A percentile compares a stretch with the other conserved stretches of the same genome.
Evolutionary conservation across 176 grass and related monocot genomes (phyloP).

Genomic region (Carex pumila): DNA sequence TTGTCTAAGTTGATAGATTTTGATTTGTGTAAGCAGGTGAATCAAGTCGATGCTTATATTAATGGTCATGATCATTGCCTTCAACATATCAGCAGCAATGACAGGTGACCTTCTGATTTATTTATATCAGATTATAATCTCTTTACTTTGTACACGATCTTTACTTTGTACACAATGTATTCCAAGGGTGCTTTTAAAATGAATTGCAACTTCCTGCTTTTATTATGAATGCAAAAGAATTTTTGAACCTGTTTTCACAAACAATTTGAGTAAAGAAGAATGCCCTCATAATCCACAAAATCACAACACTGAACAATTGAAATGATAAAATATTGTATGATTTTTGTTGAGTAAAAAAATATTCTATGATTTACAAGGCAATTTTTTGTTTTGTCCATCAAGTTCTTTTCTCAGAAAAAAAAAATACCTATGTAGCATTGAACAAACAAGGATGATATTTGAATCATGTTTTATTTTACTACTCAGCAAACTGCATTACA

Average conservation of each 20-base stretch:
- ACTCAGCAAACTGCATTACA: conserved; percentile 65
- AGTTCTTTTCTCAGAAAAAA: background rate
- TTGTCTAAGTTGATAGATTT: background rate
- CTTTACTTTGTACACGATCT: too few relatives aligned
- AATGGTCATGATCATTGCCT: conserved; percentile 96
- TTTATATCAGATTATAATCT: background rate
- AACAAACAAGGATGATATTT: background rate
- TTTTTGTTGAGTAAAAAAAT: background rate
- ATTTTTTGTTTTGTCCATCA: background rate
- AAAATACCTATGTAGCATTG: background rate
- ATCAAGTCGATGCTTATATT: conserved; percentile 55
- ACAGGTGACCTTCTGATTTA: conserved; percentile 34
- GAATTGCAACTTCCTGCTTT: background rate
- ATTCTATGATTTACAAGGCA: background rate
- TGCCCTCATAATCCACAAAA: background rate
- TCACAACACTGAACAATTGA: background rate
- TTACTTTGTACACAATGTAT: too few relatives aligned
- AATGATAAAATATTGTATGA: background rate
- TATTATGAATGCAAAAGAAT: background rate
- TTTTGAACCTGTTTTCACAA: background rate
- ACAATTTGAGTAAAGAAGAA: background rate
- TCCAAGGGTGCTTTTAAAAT: background rate
- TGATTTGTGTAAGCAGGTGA: conserved; percentile 26
- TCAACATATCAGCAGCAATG: conserved; percentile 81
- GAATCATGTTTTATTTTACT: background rate